A percentile compares a stretch with the other conserved stretches of the same genome.
phyloP scores from a whole-genome alignment of 2,329 filamentous ascomycete species.

The Ophidiomyces ophidiicola region DNA sequence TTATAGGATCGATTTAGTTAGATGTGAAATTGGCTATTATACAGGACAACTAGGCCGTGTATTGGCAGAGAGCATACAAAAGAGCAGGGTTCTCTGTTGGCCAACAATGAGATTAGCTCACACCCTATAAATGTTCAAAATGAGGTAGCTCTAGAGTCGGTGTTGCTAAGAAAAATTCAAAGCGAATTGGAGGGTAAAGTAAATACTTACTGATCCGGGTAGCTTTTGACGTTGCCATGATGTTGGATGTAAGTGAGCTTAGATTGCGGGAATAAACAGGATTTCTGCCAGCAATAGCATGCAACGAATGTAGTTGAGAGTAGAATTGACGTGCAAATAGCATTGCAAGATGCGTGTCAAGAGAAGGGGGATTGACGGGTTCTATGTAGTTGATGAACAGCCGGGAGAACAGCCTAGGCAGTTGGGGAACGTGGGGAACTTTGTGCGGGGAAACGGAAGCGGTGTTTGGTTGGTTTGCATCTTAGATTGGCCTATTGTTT shows the following conservation, averaged over 20 bases:
- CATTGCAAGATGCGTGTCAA: not conserved
- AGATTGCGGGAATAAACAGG: not conserved
- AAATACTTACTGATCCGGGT: constrained; percentile 7
- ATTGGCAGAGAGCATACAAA: constrained; percentile 29
- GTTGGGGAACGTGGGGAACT: constrained; percentile 9
- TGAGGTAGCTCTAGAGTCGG: too few relatives aligned
- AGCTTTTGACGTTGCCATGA: constrained; percentile 4
- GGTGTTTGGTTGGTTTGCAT: constrained; percentile 8
- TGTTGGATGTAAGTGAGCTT: not conserved
- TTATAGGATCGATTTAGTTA: constrained; percentile 28
- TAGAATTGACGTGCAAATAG: not conserved
- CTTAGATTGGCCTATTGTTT: too few relatives aligned
- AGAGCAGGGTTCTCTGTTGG: constrained; percentile 37
- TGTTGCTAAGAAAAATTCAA: not conserved
- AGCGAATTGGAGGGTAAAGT: not conserved
- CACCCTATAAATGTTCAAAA: too few relatives aligned
- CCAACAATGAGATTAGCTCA: constrained; percentile 13
- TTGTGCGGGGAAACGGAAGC: constrained; percentile 2
- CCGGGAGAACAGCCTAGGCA: constrained; percentile 3
- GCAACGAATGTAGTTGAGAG: not conserved
- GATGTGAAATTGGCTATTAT: not conserved
- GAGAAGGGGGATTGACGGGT: not conserved
- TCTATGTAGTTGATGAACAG: not conserved
- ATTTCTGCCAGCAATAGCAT: not conserved
- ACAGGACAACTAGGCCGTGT: not conserved